A percentile compares a stretch with the other conserved stretches of the same genome.
phyloP scores from a whole-genome alignment of 208 protist species.

The Trichomonas gallinae region DNA sequence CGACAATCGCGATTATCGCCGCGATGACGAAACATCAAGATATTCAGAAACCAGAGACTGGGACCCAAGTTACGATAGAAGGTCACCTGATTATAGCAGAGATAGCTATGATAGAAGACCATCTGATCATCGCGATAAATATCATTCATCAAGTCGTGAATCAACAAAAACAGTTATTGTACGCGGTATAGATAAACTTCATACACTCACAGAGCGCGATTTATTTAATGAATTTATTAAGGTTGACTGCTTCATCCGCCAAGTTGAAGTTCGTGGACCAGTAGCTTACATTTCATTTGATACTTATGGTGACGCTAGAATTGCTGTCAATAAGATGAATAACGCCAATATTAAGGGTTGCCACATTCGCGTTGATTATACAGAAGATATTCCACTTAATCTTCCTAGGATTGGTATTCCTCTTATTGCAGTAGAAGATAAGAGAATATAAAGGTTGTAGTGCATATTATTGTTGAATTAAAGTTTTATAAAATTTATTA shows the following conservation, averaged over 20 bases:
- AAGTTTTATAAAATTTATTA: too few species aligned
- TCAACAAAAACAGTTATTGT: not conserved
- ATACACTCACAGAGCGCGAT: not conserved
- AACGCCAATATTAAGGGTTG: not conserved
- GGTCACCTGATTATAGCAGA: not conserved
- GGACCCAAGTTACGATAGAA: not conserved
- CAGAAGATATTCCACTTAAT: not conserved
- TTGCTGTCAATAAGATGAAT: not conserved
- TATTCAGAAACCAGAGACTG: not conserved
- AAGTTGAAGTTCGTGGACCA: not conserved
- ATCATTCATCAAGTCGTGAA: not conserved
- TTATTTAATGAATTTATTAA: not conserved
- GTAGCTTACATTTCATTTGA: not conserved
- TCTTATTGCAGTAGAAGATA: not conserved
- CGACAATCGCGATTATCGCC: not conserved
- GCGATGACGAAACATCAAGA: not conserved
- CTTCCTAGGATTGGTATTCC: not conserved
- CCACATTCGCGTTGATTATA: not conserved
- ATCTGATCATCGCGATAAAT: not conserved
- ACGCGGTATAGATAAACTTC: not conserved
- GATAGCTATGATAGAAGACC: not conserved
- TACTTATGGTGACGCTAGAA: not conserved
- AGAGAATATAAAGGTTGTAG: not conserved
- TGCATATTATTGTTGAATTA: too few species aligned
- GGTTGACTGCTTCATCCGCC: not conserved